A percentile compares a stretch with the other conserved stretches of the same genome.
Conservation (phyloP, 345 rosid genomes). For the Toxicodendron radicans region DNA sequence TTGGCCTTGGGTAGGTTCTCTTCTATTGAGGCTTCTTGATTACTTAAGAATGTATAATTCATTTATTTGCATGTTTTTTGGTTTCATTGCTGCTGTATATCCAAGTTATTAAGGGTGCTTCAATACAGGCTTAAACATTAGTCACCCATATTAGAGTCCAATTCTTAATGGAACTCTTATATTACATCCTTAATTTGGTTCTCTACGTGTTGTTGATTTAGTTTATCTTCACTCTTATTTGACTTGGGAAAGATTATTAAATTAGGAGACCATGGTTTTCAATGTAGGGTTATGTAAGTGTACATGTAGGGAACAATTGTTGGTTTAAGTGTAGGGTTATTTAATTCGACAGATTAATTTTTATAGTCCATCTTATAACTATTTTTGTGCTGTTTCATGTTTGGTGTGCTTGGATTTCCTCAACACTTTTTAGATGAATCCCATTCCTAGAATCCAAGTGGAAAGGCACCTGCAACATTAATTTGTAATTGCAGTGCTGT, state of each 20-base stretch:
- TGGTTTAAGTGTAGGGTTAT: no score
- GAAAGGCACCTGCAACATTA: background rate
- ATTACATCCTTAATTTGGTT: no score
- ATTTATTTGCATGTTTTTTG: background rate
- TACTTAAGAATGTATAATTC: background rate
- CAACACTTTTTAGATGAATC: slow-evolving; percentile 1
- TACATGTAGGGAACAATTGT: background rate
- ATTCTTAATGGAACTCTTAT: no score
- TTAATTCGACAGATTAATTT: background rate
- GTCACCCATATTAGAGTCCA: no score
- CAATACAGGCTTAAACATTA: no score
- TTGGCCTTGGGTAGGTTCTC: slow-evolving; percentile 59
- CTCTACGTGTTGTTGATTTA: no score
- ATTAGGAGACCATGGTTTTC: no score
- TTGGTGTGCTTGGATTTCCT: slow-evolving; percentile 11
- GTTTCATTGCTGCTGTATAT: background rate
- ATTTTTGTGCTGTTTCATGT: background rate
- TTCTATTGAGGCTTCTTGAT: background rate
- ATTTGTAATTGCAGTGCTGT: background rate
- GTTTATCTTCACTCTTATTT: no score
- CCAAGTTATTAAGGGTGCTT: no score
- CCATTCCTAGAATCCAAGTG: background rate
- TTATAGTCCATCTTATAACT: background rate
- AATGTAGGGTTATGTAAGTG: background rate
- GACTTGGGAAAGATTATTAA: no score